Evolutionary conservation across 1,284 basidiomycete species (phyloP), one percentile per base, ranked within the genome.

Genomic region (Neonothopanus nambi): DNA sequence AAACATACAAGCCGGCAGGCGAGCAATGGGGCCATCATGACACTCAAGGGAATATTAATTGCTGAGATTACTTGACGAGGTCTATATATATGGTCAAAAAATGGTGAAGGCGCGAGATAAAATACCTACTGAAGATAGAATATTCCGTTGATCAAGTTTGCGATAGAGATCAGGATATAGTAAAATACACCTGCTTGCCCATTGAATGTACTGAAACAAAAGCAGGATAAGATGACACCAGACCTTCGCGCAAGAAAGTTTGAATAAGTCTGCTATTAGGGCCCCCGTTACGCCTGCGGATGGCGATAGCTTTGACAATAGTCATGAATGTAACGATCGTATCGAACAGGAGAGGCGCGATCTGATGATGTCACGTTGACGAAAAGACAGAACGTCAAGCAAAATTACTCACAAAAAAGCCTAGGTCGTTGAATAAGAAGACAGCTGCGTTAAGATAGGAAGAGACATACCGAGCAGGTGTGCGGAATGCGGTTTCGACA

Each of bases 31-130:
- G 81, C 83, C 61, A 91, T 77, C 87, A 90, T 89, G n/a, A 91
- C 84, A 61, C 87, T 89, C 57, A 91, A 73, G n/a, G 88, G 88
- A 58, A 91, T 90, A 61, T 88, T 88, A 60, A 91, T 84, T n/a
- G 88, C 89, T 15, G 88, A 89, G 59, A 91, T 89, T 23, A 81
- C 84, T 67, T 87, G 85, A 51, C 84, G 85, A 48, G 87, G 88
- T 71, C 87, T 90, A 55, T 50, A 39, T 51, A 51, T 38, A 38
- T 59, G 42, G 43, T 39, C 7, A 40, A 30, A 41, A 48, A 56
- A 37, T 59, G 49, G 40, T 60, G 36, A 40, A 49, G 35, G 18
- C 8, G 9, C 45, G 41, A 28, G 45, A 21, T 43, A 38, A 12
- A 37, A 28, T 9, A 65, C 82, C 59, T 61, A 88, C 87, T 91